phyloP scores from a whole-genome alignment of 2,329 filamentous ascomycete species.

The Didymellaceae sp. region DNA sequence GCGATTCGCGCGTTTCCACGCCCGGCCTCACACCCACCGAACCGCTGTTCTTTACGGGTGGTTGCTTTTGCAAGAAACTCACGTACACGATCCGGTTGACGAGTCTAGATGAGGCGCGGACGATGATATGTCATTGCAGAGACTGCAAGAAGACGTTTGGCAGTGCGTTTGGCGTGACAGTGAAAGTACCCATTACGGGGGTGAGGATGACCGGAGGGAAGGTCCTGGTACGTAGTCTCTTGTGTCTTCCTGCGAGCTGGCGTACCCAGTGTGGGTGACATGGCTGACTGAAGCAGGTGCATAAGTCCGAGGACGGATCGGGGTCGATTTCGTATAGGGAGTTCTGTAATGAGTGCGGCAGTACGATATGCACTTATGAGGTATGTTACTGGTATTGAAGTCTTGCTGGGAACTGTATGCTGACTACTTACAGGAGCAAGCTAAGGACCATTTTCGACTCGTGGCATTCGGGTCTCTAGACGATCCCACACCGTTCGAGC shows the following conservation, averaged over 20 bases:
- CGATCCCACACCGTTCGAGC: slow-evolving; percentile 32
- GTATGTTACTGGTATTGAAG: slow-evolving; percentile 3
- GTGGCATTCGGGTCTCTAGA: slow-evolving; percentile 34
- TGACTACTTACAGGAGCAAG: slow-evolving; percentile 25
- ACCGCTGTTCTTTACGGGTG: slow-evolving; percentile 42
- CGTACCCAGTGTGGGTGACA: too few relatives aligned
- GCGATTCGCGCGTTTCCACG: background rate
- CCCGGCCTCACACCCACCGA: background rate
- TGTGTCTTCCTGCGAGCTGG: background rate
- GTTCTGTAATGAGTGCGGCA: slow-evolving; percentile 61
- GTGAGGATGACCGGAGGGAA: slow-evolving; percentile 47
- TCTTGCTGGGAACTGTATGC: background rate
- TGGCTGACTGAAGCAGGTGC: slow-evolving; percentile 40
- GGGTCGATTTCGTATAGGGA: slow-evolving; percentile 57
- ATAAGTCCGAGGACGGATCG: slow-evolving; percentile 59
- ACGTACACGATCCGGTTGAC: slow-evolving; percentile 55
- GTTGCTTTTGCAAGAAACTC: slow-evolving; percentile 58
- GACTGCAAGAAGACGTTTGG: slow-evolving; percentile 64
- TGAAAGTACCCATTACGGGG: slow-evolving; percentile 56
- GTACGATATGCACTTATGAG: slow-evolving; percentile 60
- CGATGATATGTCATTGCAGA: slow-evolving; percentile 60
- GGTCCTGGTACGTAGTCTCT: slow-evolving; percentile 18
- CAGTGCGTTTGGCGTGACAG: slow-evolving; percentile 59
- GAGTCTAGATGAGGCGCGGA: slow-evolving; percentile 57
- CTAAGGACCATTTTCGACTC: slow-evolving; percentile 31